Base-by-base conservation (phyloP, 345 rosid species). In the Rhodamnia rubescens region DNA sequence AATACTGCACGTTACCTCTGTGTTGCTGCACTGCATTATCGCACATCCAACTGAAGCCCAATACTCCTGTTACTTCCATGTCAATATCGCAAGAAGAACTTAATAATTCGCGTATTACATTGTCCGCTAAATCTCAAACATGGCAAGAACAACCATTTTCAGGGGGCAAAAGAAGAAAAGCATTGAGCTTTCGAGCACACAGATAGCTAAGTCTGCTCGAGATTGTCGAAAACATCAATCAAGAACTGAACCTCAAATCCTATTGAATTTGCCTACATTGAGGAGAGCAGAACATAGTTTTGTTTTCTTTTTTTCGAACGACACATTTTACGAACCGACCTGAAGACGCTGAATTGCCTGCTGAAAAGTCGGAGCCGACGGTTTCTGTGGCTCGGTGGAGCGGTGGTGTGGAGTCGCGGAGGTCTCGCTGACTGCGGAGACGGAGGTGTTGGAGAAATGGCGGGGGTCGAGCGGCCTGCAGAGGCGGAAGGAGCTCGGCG, bases 11-110 rank as follows among this genome's bases (percentile, higher is more conserved):
- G 22, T 75, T 87, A 93, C 98, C 96, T 97, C 99, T 1, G 98
- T 97, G 88, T 95, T 97, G 92, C 99, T 95, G 86, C 98, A 95
- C 89, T 97, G 99, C 99, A 97, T 97, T 50, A 97, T 90, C 3
- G 98, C 96, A 84, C 99, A 97, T 86, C 99, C 99, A 51, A 94
- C 98, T 21, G 99, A 97, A 82, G 98, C 98, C 99, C 99, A 97
- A 88, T 97, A 95, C 87, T 97, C 97, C 98, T 96, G 83, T 57
- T n/a, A 49, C 29, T 54, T 78, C 14, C 53, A 87, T 13, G 82
- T 82, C 52, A 32, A 83, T 54, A 4, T 44, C n/a, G 20, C 15
- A 82, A 53, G 26, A 51, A 85, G 53, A 81, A 21, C 24, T 57
- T 24, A 85, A 85, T 44, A 42, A 22, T 49, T 53, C 64, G 57